A percentile compares a stretch with the other conserved stretches of the same genome.
These are phyloP conservation scores for Anastatica hierochuntica DNA, from an alignment of 345 rosid species.

Conservation along the genomic window DNA sequence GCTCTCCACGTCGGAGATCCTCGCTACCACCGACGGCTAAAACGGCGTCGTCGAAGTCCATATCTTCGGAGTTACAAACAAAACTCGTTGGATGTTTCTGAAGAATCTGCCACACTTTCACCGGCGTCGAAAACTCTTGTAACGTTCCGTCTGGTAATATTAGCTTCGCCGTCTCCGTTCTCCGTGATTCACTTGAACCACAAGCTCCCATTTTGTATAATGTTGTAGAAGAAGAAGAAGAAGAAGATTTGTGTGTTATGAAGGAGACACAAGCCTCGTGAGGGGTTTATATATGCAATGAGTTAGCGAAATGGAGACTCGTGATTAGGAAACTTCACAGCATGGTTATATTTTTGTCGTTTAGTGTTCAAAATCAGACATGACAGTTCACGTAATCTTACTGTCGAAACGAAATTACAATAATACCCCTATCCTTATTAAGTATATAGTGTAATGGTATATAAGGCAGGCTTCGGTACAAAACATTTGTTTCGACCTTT, in stretches of 20 bases:
- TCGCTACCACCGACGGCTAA: constrained; percentile 52
- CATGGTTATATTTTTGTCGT: constrained; percentile 10
- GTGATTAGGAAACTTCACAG: constrained; percentile 24
- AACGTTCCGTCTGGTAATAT: constrained; percentile 65
- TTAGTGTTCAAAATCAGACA: constrained; percentile 11
- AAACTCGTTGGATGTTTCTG: constrained; percentile 48
- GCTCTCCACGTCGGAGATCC: constrained; percentile 70
- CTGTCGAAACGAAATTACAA: neutral
- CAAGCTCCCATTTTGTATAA: constrained; percentile 57
- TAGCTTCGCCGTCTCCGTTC: constrained; percentile 72
- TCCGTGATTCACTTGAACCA: constrained; percentile 56
- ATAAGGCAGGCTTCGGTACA: too few relatives aligned
- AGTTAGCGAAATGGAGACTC: constrained; percentile 12
- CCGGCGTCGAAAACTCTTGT: constrained; percentile 68
- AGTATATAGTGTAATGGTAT: too few relatives aligned
- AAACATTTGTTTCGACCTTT: too few relatives aligned
- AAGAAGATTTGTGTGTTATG: constrained; percentile 17
- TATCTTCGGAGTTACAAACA: constrained; percentile 87
- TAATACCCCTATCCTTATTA: neutral
- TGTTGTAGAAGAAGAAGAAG: neutral
- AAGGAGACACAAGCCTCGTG: constrained; percentile 7
- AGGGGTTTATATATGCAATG: constrained; percentile 13
- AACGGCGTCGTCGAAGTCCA: constrained; percentile 82
- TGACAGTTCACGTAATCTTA: constrained; percentile 19
- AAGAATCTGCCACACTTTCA: constrained; percentile 67